Evolutionary conservation across 164 flowering plant genomes (phyloP), one percentile per base, ranked within the genome.

Genomic region (Stephania yunnanensis): DNA sequence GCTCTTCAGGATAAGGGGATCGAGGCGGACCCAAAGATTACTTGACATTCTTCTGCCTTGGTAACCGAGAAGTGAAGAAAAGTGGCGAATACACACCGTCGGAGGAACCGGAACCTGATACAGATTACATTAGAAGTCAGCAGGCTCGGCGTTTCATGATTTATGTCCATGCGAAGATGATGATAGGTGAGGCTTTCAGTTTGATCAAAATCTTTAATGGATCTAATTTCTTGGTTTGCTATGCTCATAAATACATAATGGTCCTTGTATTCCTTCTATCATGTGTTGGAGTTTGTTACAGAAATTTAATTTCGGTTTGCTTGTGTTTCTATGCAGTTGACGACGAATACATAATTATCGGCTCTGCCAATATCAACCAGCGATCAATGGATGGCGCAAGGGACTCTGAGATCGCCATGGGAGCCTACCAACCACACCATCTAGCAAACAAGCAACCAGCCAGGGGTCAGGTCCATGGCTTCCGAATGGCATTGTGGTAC

Each of bases 371-470:
- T 83, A 87, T 92, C 74, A 92, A 92, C 75, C 94, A 92, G 70
- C 83, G 97, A 70, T 92, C 97, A 45, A 85, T 92, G 95, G 97
- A 89, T 42, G 97, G 95, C 6, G 88, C 83, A 0, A 84, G 97
- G 76, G 97, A 92, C 78, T 78, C 97, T 3, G 97, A 92, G 77
- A 92, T 92, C 31, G 95, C 95, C 5, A 90, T 91, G 93, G 97
- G 96, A 22, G 93, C 86, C 22, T 91, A 81, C 81, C 97, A 93
- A 73, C 95, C 94, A 3, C 70, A 82, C 72, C 92, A 93, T 55
- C 72, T 93, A 5, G 82, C 89, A 6, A 74, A 79, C 48, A 70
- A 70, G 11, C 71, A 83, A 65, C 87, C 86, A 25, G 89, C 89
- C 19, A 84, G 83, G 79, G 97, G 96, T 0, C 89, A 90, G 65